These are phyloP conservation scores for Aureobasidium sp. DNA, from an alignment of 2,329 filamentous ascomycete genomes.

Conservation along the genomic window DNA sequence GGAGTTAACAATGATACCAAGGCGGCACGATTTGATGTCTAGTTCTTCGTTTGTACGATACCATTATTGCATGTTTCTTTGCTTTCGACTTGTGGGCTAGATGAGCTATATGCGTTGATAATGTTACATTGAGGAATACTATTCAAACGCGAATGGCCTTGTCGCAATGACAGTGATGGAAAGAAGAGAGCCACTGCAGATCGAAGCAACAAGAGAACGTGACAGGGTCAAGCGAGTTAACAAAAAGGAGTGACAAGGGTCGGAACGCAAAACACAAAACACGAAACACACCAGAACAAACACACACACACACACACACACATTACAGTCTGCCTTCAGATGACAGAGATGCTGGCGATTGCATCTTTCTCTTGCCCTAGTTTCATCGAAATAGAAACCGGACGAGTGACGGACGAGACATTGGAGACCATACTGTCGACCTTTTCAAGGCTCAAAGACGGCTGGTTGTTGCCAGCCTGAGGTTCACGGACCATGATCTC, in stretches of 20 bases:
- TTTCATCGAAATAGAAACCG: constrained; percentile 1
- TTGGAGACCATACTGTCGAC: constrained; percentile 9
- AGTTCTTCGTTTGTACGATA: constrained; percentile 2
- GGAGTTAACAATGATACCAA: constrained; percentile 15
- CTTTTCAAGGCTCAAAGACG: constrained; percentile 10
- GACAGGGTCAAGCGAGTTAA: background rate
- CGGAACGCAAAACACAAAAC: background rate
- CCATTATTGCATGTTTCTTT: background rate
- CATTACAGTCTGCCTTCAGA: background rate
- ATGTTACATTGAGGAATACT: background rate
- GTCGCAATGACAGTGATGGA: background rate
- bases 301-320: background rate
- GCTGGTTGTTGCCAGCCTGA: constrained; percentile 1
- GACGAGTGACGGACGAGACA: background rate
- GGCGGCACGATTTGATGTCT: constrained; percentile 3
- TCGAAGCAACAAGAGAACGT: background rate
- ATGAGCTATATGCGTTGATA: background rate
- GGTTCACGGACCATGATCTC: constrained; percentile 80
- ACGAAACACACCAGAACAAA: background rate
- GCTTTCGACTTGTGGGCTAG: background rate
- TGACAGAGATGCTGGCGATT: background rate
- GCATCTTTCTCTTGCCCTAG: constrained; percentile 7
- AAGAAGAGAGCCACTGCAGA: background rate
- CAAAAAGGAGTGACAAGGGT: constrained; percentile 1
- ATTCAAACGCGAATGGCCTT: background rate